These are phyloP conservation scores for Ceratobasidium sp. DNA, from an alignment of 1,284 basidiomycete species.

Conservation along the genomic window DNA sequence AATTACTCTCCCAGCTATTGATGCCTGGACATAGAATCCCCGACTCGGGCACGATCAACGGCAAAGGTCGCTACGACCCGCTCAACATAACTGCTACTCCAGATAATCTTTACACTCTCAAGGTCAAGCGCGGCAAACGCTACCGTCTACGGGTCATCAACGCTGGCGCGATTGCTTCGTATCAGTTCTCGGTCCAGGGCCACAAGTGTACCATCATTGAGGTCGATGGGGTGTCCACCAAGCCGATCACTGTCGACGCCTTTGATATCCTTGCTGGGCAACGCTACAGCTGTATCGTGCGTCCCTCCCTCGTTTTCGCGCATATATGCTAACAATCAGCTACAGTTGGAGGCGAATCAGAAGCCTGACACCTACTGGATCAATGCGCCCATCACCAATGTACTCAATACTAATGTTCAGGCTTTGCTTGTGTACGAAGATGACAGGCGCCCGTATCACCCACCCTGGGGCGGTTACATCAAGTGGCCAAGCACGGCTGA, in stretches of 20 bases:
- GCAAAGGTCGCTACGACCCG: constrained; percentile 15
- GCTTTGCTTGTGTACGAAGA: constrained; percentile 31
- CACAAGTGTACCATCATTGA: constrained; percentile 63
- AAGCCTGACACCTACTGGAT: constrained; percentile 55
- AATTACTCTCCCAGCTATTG: too few relatives aligned
- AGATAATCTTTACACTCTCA: constrained; percentile 20
- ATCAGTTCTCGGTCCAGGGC: constrained; percentile 55
- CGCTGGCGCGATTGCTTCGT: constrained; percentile 50
- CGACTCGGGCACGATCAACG: constrained; percentile 51
- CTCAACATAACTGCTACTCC: constrained; percentile 7
- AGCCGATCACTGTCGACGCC: constrained; percentile 54
- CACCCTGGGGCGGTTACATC: constrained; percentile 3
- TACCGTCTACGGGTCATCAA: constrained; percentile 65
- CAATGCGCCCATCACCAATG: constrained; percentile 47
- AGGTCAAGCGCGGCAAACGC: constrained; percentile 56
- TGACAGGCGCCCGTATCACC: constrained; percentile 7
- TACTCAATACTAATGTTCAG: constrained; percentile 38
- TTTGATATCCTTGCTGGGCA: constrained; percentile 59
- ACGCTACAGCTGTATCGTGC: constrained; percentile 60
- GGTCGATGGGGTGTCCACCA: constrained; percentile 56
- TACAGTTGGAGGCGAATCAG: constrained; percentile 51
- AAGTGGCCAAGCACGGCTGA: constrained; percentile 2
- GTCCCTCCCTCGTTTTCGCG: constrained; percentile 9
- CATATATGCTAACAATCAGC: constrained; percentile 2
- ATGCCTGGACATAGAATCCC: too few relatives aligned